Evolutionary conservation across 768 basidiomycete genomes (phyloP).

Genomic region (Omphalotus guepiniiformis): DNA sequence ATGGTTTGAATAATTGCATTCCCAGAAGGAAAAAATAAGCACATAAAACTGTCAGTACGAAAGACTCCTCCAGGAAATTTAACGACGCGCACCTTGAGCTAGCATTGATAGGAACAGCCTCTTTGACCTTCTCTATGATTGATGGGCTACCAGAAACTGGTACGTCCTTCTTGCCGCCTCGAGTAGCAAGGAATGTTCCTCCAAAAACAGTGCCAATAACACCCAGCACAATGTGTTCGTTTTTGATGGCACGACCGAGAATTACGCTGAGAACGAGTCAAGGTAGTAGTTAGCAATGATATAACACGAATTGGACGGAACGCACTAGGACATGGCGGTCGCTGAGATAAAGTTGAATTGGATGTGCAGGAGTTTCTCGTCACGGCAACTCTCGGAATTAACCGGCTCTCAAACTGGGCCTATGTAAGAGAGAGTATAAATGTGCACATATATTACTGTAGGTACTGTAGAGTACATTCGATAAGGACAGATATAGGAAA

Average conservation of each 20-base stretch:
- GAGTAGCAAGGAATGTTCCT: constrained; percentile 46
- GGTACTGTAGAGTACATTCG: too few species aligned
- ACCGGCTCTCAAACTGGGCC: too few species aligned
- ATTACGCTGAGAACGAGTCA: constrained; percentile 48
- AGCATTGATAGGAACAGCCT: constrained; percentile 59
- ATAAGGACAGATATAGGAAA: too few species aligned
- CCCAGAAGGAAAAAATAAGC: constrained; percentile 2
- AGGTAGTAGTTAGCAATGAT: neutral
- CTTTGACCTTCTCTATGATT: constrained; percentile 55
- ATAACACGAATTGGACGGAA: neutral
- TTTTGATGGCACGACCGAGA: constrained; percentile 75
- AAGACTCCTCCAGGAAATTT: neutral
- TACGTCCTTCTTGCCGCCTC: constrained; percentile 51
- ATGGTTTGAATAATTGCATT: neutral
- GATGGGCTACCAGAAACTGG: constrained; percentile 37
- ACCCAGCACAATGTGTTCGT: constrained; percentile 73
- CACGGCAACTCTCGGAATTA: too few species aligned
- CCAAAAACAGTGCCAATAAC: constrained; percentile 57
- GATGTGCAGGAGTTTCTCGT: too few species aligned
- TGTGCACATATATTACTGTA: too few species aligned
- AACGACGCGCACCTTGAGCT: constrained; percentile 56
- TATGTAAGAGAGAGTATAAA: too few species aligned
- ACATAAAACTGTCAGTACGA: constrained; percentile 11
- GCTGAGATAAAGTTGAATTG: neutral
- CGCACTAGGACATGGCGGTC: constrained; percentile 19